Conservation (phyloP, 2,329 filamentous ascomycete species). For the Penicillium brasilianum region DNA sequence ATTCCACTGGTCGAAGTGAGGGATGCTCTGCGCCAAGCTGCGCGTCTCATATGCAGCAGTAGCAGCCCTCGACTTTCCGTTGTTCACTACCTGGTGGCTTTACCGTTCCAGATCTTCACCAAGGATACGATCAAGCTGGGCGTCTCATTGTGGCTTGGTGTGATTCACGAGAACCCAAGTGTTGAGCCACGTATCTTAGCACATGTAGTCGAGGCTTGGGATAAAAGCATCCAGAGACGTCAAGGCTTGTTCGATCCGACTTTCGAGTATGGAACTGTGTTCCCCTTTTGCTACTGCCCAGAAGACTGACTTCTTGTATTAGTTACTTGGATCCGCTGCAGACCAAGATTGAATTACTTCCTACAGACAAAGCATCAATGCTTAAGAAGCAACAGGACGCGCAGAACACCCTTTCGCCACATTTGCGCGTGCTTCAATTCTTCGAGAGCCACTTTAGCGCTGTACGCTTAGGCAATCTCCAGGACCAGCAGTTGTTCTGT, state of each 20-base stretch:
- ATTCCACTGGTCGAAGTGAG: slow-evolving; percentile 77
- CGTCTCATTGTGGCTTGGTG: slow-evolving; percentile 92
- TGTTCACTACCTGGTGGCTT: slow-evolving; percentile 84
- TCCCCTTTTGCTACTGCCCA: background rate
- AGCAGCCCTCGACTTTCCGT: slow-evolving; percentile 77
- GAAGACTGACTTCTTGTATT: slow-evolving; percentile 16
- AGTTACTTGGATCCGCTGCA: slow-evolving; percentile 87
- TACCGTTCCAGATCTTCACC: slow-evolving; percentile 91
- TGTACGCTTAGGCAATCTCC: slow-evolving; percentile 79
- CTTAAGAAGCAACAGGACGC: slow-evolving; percentile 76
- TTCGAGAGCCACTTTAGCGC: slow-evolving; percentile 95
- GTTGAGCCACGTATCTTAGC: slow-evolving; percentile 85
- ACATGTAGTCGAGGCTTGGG: slow-evolving; percentile 90
- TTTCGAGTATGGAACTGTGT: slow-evolving; percentile 58
- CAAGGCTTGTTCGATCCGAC: slow-evolving; percentile 79
- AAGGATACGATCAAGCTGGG: slow-evolving; percentile 96
- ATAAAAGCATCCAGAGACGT: slow-evolving; percentile 75
- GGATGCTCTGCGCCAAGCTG: slow-evolving; percentile 81
- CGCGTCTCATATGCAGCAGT: slow-evolving; percentile 81
- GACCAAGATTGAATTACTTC: slow-evolving; percentile 87
- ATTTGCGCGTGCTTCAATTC: slow-evolving; percentile 84
- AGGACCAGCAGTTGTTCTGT: slow-evolving; percentile 80
- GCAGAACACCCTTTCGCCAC: slow-evolving; percentile 83
- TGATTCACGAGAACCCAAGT: slow-evolving; percentile 92
- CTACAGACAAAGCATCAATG: slow-evolving; percentile 78